Percentiles rank a stretch among this genome's conserved stretches.
phyloP scores from a whole-genome alignment of 2,329 filamentous ascomycete genomes.

The Cercospora beticola region DNA sequence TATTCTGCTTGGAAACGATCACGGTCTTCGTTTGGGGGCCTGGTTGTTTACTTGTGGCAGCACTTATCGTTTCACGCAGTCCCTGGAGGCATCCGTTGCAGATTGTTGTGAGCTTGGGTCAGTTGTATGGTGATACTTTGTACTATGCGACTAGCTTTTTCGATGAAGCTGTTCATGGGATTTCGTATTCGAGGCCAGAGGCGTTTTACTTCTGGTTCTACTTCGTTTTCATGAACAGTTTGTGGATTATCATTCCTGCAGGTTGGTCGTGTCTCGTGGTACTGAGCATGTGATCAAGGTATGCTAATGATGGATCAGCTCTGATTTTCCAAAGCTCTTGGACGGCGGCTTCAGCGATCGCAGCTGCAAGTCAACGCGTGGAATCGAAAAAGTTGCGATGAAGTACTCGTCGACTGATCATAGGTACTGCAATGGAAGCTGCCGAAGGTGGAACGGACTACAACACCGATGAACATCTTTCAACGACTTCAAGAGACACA shows the following conservation, averaged over 20 bases:
- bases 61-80: slow-evolving; percentile 54
- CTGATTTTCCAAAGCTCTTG: slow-evolving; percentile 33
- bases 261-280: slow-evolving; percentile 44
- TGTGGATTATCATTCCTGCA: slow-evolving; percentile 64
- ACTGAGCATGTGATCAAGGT: neutral
- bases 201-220: slow-evolving; percentile 66
- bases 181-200: slow-evolving; percentile 61
- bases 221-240: slow-evolving; percentile 63
- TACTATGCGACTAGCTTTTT: slow-evolving; percentile 65
- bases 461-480: neutral
- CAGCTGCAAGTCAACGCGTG: slow-evolving; percentile 24
- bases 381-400: slow-evolving; percentile 29
- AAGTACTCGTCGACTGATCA: neutral
- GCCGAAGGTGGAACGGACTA: neutral
- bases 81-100: slow-evolving; percentile 61
- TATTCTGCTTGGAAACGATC: slow-evolving; percentile 82
- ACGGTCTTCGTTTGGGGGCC: slow-evolving; percentile 72
- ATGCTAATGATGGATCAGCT: slow-evolving; percentile 24
- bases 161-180: slow-evolving; percentile 56
- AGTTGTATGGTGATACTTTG: slow-evolving; percentile 63
- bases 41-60: slow-evolving; percentile 58
- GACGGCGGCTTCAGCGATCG: slow-evolving; percentile 29
- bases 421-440: neutral
- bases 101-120: slow-evolving; percentile 60
- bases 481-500: neutral